Base-by-base conservation (phyloP, 202 grass and related monocot genomes). In the Panicum hallii region DNA sequence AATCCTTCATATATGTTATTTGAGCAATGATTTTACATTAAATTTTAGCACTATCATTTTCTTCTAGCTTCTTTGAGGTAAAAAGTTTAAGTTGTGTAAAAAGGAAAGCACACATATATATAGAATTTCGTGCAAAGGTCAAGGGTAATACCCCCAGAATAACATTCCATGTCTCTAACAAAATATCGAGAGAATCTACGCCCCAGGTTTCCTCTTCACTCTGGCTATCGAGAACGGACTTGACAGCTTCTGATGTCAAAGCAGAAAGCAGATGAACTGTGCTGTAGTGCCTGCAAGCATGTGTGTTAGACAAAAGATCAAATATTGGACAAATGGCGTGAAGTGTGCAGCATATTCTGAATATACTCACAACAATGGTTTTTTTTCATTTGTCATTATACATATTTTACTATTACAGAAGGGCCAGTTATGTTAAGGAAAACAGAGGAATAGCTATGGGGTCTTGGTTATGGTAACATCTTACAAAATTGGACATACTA, bases 131-230 rank as follows among this genome's bases (percentile, higher is more conserved):
- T 69, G 43, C 28, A 79, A 40, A 85, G 53, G 52, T 78, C 60
- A 76, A 64, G 63, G 49, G 58, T 63, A 72, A 45, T 94, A 99
- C 96, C 96, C 84, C 90, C 58, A 99, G 88, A 88, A 95, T 82
- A 81, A 99, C 90, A 92, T 88, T 95, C 96, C 96, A 99, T 70
- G 90, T 92, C 83, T 99, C 96, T 81, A 99, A 89, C 53, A 96
- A 92, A 79, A 99, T 95, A 89, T 99, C 96, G 78, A 94, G 88
- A 86, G 91, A 83, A 57, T 99, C 93, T 41, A 90, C 87, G 82
- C 85, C 87, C 97, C 93, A 99, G 45, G 93, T 91, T 87, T 95
- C 91, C 83, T 95, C 97, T 88, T 94, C 97, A 70, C 88, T 88
- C 58, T 86, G 88, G 75, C 86, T 92, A 86, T 80, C 69, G 44